These are phyloP conservation scores for Papilionanthe hybrid DNA, from an alignment of 116 monocot genomes.

Conservation along the genomic window DNA sequence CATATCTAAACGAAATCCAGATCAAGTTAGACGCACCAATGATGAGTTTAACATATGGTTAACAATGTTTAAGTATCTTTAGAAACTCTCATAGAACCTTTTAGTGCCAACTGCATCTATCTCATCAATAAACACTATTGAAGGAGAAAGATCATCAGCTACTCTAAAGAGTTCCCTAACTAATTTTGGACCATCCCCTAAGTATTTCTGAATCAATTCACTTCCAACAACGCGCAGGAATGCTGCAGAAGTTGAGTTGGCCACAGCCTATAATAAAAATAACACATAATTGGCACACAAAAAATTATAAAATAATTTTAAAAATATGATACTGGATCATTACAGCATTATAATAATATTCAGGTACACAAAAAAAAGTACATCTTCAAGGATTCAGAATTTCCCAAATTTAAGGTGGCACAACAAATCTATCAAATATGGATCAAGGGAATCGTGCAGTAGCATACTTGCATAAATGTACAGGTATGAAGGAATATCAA, in stretches of 20 bases:
- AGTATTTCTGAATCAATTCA: slow-evolving; percentile 74
- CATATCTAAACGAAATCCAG: slow-evolving; percentile 32
- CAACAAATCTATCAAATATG: neutral
- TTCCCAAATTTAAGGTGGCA: neutral
- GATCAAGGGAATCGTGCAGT: neutral
- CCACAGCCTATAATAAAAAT: slow-evolving; percentile 40
- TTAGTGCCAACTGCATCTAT: slow-evolving; percentile 72
- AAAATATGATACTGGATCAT: neutral
- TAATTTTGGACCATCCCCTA: slow-evolving; percentile 93
- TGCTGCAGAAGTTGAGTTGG: slow-evolving; percentile 90
- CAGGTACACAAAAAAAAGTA: neutral
- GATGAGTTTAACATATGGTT: neutral
- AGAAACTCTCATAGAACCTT: slow-evolving; percentile 19
- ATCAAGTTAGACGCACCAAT: neutral
- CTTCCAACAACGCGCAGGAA: slow-evolving; percentile 71
- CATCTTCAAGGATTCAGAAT: neutral
- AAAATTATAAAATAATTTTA: neutral
- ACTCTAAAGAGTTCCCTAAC: slow-evolving; percentile 94
- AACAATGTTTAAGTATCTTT: neutral
- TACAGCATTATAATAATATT: neutral
- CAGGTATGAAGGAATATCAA: neutral
- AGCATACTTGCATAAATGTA: neutral
- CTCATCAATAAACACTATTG: slow-evolving; percentile 98
- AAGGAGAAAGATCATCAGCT: slow-evolving; percentile 93
- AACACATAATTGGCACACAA: neutral